Evolutionary conservation across 1,139 yeast species (phyloP).

Genomic region (Debaryomyces singareniensis): DNA sequence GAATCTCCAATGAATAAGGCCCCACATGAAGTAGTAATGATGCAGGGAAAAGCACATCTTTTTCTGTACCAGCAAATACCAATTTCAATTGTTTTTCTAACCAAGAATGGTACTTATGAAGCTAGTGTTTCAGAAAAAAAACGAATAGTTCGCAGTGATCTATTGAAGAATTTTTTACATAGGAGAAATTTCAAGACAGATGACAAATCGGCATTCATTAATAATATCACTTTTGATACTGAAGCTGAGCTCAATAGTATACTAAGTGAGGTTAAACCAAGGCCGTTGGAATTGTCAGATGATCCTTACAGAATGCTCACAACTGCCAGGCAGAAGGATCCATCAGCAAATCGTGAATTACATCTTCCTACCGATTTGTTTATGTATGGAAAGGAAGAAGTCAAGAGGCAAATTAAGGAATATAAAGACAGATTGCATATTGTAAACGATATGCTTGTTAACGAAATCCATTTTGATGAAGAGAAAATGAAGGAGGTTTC

Average conservation of each 20-base stretch:
- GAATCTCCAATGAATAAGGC: constrained; percentile 19
- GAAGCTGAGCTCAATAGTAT: constrained; percentile 14
- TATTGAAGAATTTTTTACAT: constrained; percentile 15
- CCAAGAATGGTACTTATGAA: constrained; percentile 16
- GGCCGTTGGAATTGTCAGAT: constrained; percentile 13
- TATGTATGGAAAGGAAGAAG: constrained; percentile 13
- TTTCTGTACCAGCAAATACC: constrained; percentile 26
- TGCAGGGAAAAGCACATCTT: constrained; percentile 23
- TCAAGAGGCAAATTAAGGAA: constrained; percentile 13
- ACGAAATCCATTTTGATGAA: constrained; percentile 10
- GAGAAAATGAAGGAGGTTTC: constrained; percentile 11
- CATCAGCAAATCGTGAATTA: constrained; percentile 13
- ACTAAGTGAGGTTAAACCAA: constrained; percentile 13
- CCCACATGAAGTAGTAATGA: constrained; percentile 19
- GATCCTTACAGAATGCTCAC: constrained; percentile 18
- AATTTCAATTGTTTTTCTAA: constrained; percentile 22
- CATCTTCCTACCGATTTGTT: constrained; percentile 16
- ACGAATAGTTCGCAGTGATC: constrained; percentile 16
- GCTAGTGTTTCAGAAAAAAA: constrained; percentile 16
- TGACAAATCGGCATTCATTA: constrained; percentile 8
- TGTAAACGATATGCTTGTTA: constrained; percentile 1
- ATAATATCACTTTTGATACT: constrained; percentile 14
- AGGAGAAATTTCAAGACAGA: constrained; percentile 7
- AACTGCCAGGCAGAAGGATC: constrained; percentile 11
- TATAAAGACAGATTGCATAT: constrained; percentile 10